Evolutionary conservation across 2,329 filamentous ascomycete genomes (phyloP).

Genomic region (Alternaria sp.): DNA sequence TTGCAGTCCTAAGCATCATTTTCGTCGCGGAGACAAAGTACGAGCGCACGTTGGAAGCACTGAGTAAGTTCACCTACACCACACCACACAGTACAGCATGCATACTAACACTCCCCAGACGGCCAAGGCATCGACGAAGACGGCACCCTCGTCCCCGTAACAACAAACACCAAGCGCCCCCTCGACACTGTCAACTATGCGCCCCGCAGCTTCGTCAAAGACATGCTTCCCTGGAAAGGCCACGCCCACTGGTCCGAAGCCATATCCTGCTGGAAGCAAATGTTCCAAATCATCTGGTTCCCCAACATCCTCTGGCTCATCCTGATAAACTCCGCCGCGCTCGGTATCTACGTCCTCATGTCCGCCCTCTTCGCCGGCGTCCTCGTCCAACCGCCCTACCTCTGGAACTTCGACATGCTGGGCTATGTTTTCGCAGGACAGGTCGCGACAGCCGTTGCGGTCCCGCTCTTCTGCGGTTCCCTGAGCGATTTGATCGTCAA

Average conservation of each 20-base stretch:
- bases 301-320: slow-evolving; percentile 17
- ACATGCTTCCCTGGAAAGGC: slow-evolving; percentile 18
- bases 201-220: slow-evolving; percentile 10
- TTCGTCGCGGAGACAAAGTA: slow-evolving; percentile 19
- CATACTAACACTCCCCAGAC: neutral
- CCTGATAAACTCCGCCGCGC: slow-evolving; percentile 9
- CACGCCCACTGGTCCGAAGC: slow-evolving; percentile 12
- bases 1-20: slow-evolving; percentile 12
- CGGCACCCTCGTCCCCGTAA: slow-evolving; percentile 11
- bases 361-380: slow-evolving; percentile 15
- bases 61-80: slow-evolving; percentile 5
- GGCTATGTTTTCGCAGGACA: slow-evolving; percentile 19
- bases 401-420: slow-evolving; percentile 13
- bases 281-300: slow-evolving; percentile 19
- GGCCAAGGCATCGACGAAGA: slow-evolving; percentile 18
- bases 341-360: slow-evolving; percentile 20
- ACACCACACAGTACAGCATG: neutral
- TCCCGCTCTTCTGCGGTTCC: slow-evolving; percentile 16
- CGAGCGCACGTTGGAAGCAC: slow-evolving; percentile 10
- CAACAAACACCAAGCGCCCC: slow-evolving; percentile 9
- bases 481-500: slow-evolving; percentile 10
- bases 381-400: slow-evolving; percentile 12
- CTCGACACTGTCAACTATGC: slow-evolving; percentile 11
- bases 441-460: slow-evolving; percentile 11
- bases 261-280: slow-evolving; percentile 17